These are phyloP conservation scores for Scedosporium boydii DNA, from an alignment of 2,329 filamentous ascomycete species.

Conservation along the genomic window DNA sequence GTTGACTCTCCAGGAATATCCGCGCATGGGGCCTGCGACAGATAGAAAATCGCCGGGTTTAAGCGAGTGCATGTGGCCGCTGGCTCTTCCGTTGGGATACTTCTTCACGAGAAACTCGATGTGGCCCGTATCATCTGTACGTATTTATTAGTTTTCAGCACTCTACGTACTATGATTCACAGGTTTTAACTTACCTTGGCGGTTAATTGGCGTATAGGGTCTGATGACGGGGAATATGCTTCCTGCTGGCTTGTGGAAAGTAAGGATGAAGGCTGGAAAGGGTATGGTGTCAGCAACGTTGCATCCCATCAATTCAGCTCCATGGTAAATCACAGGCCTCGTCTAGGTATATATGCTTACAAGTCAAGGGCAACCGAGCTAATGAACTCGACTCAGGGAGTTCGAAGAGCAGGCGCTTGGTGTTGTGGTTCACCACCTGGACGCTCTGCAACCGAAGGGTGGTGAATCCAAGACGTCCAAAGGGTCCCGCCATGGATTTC, in stretches of 20 bases:
- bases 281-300: background rate
- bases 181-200: conserved; percentile 26
- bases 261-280: conserved; percentile 42
- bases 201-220: conserved; percentile 57
- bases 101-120: conserved; percentile 59
- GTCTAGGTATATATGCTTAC: conserved; percentile 20
- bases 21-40: conserved; percentile 45
- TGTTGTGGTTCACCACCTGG: conserved; percentile 48
- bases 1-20: conserved; percentile 44
- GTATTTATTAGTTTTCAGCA: conserved; percentile 14
- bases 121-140: conserved; percentile 40
- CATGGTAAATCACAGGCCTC: background rate
- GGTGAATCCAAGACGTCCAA: conserved; percentile 28
- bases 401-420: conserved; percentile 46
- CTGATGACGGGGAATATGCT: conserved; percentile 49
- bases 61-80: conserved; percentile 56
- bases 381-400: conserved; percentile 35
- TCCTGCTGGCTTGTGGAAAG: conserved; percentile 48
- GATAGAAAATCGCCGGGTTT: conserved; percentile 50
- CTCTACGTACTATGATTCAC: background rate
- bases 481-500: conserved; percentile 11
- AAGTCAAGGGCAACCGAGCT: conserved; percentile 41
- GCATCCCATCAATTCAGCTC: background rate
- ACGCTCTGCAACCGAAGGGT: conserved; percentile 39
- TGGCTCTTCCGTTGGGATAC: conserved; percentile 57